phyloP scores from a whole-genome alignment of 1,284 basidiomycete species.

The Anthracocystis setariae region DNA sequence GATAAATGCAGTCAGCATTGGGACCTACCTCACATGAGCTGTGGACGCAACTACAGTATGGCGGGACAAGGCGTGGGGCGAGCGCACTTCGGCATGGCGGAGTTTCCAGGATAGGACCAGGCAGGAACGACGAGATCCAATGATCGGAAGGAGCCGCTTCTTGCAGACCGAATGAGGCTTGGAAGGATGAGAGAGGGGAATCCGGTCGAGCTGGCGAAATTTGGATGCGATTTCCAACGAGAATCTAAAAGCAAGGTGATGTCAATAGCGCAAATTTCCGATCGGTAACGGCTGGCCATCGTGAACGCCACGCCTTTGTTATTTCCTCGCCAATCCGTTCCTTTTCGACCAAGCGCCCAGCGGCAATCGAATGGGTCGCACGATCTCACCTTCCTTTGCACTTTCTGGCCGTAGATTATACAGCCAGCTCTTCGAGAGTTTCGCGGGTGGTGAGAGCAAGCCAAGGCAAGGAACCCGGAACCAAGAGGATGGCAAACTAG shows the following conservation, averaged over 20 bases:
- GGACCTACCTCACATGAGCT: not conserved
- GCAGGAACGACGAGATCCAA: not conserved
- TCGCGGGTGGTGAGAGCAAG: too few relatives aligned
- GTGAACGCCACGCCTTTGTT: not conserved
- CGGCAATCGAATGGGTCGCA: not conserved
- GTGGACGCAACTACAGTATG: too few relatives aligned
- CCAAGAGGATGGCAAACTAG: too few relatives aligned
- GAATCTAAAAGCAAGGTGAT: constrained; percentile 1
- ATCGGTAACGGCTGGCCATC: not conserved
- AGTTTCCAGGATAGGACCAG: not conserved
- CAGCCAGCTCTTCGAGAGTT: too few relatives aligned
- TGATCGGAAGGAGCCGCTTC: too few relatives aligned
- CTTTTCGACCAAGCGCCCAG: not conserved
- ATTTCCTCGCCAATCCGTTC: not conserved
- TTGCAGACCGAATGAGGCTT: too few relatives aligned
- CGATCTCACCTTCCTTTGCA: not conserved
- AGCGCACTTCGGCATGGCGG: not conserved
- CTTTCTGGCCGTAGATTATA: too few relatives aligned
- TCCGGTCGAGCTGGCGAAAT: too few relatives aligned
- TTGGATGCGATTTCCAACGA: not conserved
- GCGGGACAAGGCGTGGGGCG: not conserved
- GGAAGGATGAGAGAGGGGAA: too few relatives aligned
- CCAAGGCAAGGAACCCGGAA: too few relatives aligned
- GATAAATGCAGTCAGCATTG: not conserved
- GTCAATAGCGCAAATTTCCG: not conserved